Conservation (phyloP, 2,329 filamentous ascomycete genomes). For the Onygena corvina region DNA sequence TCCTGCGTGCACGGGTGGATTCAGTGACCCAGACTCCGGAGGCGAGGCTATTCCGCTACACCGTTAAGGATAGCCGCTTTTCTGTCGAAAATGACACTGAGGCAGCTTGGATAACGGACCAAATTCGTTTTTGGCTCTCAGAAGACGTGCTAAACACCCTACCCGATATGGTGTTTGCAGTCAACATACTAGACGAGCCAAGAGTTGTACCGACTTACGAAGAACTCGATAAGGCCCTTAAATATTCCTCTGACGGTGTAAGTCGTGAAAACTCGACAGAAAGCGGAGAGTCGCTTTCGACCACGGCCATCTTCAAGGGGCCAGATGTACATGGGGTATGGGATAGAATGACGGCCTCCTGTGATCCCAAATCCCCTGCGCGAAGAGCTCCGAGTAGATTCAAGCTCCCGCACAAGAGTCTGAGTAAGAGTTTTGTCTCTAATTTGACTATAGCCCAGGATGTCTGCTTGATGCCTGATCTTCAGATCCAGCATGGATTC, state of each 20-base stretch:
- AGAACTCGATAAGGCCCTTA: constrained; percentile 6
- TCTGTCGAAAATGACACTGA: constrained; percentile 1
- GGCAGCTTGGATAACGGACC: constrained; percentile 6
- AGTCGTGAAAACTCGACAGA: background rate
- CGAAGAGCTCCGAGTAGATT: constrained; percentile 2
- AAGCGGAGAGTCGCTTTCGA: background rate
- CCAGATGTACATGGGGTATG: constrained; percentile 10
- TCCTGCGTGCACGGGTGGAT: constrained; percentile 7
- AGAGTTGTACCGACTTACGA: constrained; percentile 13
- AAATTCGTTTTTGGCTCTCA: constrained; percentile 7
- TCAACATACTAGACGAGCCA: constrained; percentile 16
- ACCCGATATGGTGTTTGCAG: constrained; percentile 14
- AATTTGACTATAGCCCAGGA: constrained; percentile 6
- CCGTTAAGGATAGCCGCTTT: background rate
- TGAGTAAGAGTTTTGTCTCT: constrained; percentile 5
- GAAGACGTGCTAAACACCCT: constrained; percentile 9
- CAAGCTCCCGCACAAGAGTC: background rate
- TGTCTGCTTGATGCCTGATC: constrained; percentile 7
- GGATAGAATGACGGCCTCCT: constrained; percentile 13
- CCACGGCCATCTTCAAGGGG: background rate
- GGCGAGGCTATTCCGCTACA: constrained; percentile 6
- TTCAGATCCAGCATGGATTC: constrained; percentile 5
- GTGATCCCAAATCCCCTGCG: constrained; percentile 13
- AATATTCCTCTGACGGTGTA: background rate
- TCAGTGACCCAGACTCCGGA: background rate